These are phyloP conservation scores for Tulasnella sp. DNA, from an alignment of 768 basidiomycete genomes.

Conservation along the genomic window DNA sequence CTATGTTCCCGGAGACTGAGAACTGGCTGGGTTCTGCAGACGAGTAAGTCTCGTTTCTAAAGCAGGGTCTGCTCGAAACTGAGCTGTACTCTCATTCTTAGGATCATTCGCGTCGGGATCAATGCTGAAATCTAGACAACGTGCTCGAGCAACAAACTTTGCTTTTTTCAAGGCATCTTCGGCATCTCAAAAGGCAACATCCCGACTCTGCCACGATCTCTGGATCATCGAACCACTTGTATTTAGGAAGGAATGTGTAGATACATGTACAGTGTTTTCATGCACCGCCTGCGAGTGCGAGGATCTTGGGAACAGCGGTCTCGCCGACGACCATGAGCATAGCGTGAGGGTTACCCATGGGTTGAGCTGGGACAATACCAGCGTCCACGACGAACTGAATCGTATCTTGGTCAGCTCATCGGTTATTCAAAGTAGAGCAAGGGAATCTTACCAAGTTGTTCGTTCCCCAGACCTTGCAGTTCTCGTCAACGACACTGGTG, in stretches of 20 bases:
- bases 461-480: conserved; percentile 41
- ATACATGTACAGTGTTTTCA: conserved; percentile 16
- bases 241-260: neutral
- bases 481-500: conserved; percentile 43
- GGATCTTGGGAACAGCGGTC: conserved; percentile 45
- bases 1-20: conserved; percentile 52
- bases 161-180: neutral
- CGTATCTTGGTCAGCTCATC: conserved; percentile 10
- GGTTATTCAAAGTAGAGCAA: neutral
- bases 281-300: conserved; percentile 43
- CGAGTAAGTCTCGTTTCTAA: conserved; percentile 32
- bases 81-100: neutral
- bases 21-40: conserved; percentile 48
- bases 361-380: conserved; percentile 30
- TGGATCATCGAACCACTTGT: neutral
- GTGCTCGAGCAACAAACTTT: neutral
- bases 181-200: neutral
- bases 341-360: conserved; percentile 48
- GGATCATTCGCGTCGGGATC: conserved; percentile 46
- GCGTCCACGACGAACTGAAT: conserved; percentile 41
- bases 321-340: conserved; percentile 45
- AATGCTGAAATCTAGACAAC: conserved; percentile 36
- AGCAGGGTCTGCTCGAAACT: neutral
- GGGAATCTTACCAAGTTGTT: conserved; percentile 30
- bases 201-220: neutral